phyloP scores from a whole-genome alignment of 1,284 basidiomycete genomes.

The Pyrrhoderma lamaoense region DNA sequence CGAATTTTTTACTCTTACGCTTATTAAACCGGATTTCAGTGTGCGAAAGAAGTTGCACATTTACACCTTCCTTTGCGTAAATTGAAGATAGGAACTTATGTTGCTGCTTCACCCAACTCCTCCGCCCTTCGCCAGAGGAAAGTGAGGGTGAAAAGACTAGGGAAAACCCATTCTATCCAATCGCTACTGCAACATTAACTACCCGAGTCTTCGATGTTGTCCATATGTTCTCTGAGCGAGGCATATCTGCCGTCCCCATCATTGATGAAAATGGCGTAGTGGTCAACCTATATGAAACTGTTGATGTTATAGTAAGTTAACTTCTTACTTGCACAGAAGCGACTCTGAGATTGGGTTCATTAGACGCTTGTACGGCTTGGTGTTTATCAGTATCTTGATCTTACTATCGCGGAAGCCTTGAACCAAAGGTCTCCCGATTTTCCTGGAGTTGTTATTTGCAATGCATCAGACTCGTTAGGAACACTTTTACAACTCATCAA shows the following conservation, averaged over 20 bases:
- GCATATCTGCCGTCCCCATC: conserved; percentile 96
- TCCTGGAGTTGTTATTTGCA: conserved; percentile 93
- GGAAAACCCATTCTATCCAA: conserved; percentile 75
- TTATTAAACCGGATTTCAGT: conserved; percentile 32
- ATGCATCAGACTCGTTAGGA: conserved; percentile 88
- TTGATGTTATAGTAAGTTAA: conserved; percentile 89
- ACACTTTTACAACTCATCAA: conserved; percentile 90
- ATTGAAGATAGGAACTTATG: conserved; percentile 92
- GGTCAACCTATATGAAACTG: conserved; percentile 96
- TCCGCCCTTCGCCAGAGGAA: conserved; percentile 25
- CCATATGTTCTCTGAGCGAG: conserved; percentile 95
- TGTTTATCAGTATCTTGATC: conserved; percentile 88
- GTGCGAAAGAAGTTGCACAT: conserved; percentile 67
- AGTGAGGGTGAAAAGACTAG: conserved; percentile 26
- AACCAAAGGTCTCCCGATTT: conserved; percentile 90
- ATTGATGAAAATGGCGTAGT: conserved; percentile 91
- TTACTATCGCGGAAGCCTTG: conserved; percentile 92
- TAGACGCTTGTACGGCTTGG: conserved; percentile 93
- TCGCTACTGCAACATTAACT: conserved; percentile 86
- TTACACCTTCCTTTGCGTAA: conserved; percentile 77
- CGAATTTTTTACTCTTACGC: conserved; percentile 11
- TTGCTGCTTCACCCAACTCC: conserved; percentile 37
- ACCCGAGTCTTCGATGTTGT: conserved; percentile 98
- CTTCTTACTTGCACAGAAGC: background rate
- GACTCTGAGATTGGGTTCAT: conserved; percentile 10